Base-by-base conservation (phyloP, 2,329 filamentous ascomycete species). In the Aspergillus sp. region DNA sequence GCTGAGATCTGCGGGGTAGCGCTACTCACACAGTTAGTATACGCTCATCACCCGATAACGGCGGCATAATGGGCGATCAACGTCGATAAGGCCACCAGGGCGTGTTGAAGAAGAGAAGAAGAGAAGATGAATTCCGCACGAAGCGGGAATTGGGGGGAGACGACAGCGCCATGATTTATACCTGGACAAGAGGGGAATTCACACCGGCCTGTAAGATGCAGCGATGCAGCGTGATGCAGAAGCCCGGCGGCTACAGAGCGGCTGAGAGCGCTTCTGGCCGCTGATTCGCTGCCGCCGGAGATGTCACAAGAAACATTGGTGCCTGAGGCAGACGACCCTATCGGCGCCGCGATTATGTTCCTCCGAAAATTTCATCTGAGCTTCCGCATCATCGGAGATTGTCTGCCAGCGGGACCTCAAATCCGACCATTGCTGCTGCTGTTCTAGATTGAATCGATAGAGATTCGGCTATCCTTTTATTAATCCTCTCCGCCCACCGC, bases 21-120 rank as follows among this genome's bases (percentile, higher is more conserved):
- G 55, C 62, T 53, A 72, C 78, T 78, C 69, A 82, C 80, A 80
- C 71, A 32, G 79, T 81, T 64, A 80, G 69, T 56, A 81, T 60
- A 55, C 76, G 73, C 64, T 81, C 79, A 73, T 82, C 80, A 62
- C 79, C 78, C 13, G 76, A 73, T 50, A 77, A 70, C 32, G 76
- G 78, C 69, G 80, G 79, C 80, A 82, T 82, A 55, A 57, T 71
- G 59, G 58, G 55, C 51, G 43, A 55, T 52, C 30, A 12, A 28
- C 56, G 58, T 51, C 55, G 55, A 55, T 56, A 58, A 47, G 41
- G 28, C 55, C 47, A 23, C 32, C 56, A 32, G 58, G 30, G 43
- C 12, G 32, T 21, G 57, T 51, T 38, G 23, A 58, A 54, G 51
- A 38, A 49, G 51, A 25, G 58, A 38, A 41, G 19, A 58, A 53